These are phyloP conservation scores for Arthroderma uncinatum DNA, from an alignment of 2,329 filamentous ascomycete species.

Conservation along the genomic window DNA sequence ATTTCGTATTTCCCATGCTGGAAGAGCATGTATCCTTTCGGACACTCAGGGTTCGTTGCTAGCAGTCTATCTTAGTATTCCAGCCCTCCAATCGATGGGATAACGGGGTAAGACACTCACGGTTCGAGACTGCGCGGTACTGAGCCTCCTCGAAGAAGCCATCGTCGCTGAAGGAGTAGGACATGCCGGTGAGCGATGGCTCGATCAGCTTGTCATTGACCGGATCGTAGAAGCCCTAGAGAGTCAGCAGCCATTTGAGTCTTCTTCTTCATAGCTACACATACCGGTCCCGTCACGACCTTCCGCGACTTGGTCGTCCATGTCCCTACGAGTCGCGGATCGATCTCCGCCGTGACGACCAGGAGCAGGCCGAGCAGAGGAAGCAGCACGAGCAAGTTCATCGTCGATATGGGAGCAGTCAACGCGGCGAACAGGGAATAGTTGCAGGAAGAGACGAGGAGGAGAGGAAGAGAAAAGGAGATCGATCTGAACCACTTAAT, in stretches of 20 bases:
- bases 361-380: constrained; percentile 1
- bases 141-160: constrained; percentile 59
- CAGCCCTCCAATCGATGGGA: not conserved
- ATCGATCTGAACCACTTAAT: not conserved
- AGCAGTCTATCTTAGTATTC: not conserved
- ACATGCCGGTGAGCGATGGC: constrained; percentile 55
- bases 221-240: constrained; percentile 58
- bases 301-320: constrained; percentile 61
- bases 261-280: constrained; percentile 18
- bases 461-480: not conserved
- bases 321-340: constrained; percentile 51
- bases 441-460: not conserved
- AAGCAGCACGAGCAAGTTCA: constrained; percentile 3
- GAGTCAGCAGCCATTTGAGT: not conserved
- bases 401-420: not conserved
- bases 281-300: constrained; percentile 58
- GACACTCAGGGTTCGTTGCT: constrained; percentile 51
- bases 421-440: not conserved
- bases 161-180: constrained; percentile 60
- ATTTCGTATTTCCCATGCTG: constrained; percentile 56
- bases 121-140: constrained; percentile 58
- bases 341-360: constrained; percentile 13
- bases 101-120: constrained; percentile 35
- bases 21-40: constrained; percentile 58
- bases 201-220: constrained; percentile 55